These are phyloP conservation scores for Casuarina cunninghamiana DNA, from an alignment of 306 rosid species.

Conservation along the genomic window DNA sequence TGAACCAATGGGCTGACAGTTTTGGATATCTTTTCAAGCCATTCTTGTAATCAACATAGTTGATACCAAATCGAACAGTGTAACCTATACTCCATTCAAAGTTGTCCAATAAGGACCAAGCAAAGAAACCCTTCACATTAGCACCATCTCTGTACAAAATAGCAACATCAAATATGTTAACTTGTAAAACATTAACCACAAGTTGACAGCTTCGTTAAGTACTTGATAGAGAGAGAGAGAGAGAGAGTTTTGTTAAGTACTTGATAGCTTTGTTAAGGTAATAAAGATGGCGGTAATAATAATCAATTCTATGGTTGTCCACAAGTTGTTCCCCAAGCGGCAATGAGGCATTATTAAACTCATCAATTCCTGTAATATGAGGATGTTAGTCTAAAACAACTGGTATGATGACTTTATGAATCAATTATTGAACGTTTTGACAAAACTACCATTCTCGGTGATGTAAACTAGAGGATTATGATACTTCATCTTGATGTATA, in stretches of 20 bases:
- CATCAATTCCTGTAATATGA: constrained; percentile 46
- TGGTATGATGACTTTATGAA: too few species aligned
- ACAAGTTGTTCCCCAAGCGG: constrained; percentile 31
- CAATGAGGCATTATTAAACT: constrained; percentile 46
- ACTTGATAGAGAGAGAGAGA: neutral
- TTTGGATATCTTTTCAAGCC: constrained; percentile 48
- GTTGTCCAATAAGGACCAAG: constrained; percentile 71
- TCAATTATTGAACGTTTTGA: too few species aligned
- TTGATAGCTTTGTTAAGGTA: constrained; percentile 48
- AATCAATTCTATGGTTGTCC: constrained; percentile 48
- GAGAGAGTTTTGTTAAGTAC: constrained; percentile 26
- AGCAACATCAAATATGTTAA: too few species aligned
- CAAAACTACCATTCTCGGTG: constrained; percentile 61
- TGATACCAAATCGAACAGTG: constrained; percentile 59
- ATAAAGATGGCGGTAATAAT: constrained; percentile 37
- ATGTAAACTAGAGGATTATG: constrained; percentile 55
- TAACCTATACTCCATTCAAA: constrained; percentile 64
- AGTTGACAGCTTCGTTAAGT: too few species aligned
- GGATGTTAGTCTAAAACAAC: neutral
- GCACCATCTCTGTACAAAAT: constrained; percentile 47
- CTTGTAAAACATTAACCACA: neutral
- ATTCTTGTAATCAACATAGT: constrained; percentile 57
- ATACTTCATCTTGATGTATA: constrained; percentile 47
- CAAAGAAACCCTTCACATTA: constrained; percentile 67
- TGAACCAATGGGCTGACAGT: constrained; percentile 69